These are phyloP conservation scores for Boletus insuetus DNA, from an alignment of 768 basidiomycete genomes.

Conservation along the genomic window DNA sequence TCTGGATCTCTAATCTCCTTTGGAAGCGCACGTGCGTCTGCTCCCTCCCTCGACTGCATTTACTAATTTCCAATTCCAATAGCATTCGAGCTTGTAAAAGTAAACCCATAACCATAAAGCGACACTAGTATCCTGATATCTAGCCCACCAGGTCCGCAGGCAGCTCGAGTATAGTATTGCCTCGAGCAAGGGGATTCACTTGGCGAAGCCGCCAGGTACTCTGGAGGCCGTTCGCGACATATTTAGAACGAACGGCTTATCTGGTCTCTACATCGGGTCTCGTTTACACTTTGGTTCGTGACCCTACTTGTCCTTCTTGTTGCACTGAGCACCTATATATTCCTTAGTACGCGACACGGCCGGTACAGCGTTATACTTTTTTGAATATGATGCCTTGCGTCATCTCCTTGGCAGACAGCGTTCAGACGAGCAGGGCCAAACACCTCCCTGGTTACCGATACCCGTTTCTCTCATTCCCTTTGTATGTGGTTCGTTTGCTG, in stretches of 20 bases:
- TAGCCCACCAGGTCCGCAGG: slow-evolving; percentile 64
- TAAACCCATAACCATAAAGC: slow-evolving; percentile 29
- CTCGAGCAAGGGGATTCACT: slow-evolving; percentile 65
- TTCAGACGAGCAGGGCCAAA: slow-evolving; percentile 75
- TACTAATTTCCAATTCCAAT: slow-evolving; percentile 6
- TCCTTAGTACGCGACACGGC: slow-evolving; percentile 77
- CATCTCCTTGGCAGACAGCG: slow-evolving; percentile 77
- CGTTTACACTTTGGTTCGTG: slow-evolving; percentile 76
- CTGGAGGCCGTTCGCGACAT: slow-evolving; percentile 79
- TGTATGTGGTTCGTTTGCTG: slow-evolving; percentile 85
- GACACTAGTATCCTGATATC: slow-evolving; percentile 7
- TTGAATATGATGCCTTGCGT: slow-evolving; percentile 91
- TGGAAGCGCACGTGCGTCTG: slow-evolving; percentile 79
- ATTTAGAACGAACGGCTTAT: slow-evolving; percentile 55
- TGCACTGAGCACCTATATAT: slow-evolving; percentile 1
- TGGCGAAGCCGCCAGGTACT: slow-evolving; percentile 77
- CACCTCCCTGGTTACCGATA: slow-evolving; percentile 86
- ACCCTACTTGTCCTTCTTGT: neutral
- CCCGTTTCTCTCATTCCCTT: slow-evolving; percentile 81
- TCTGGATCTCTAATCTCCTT: slow-evolving; percentile 89
- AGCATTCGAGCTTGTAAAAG: slow-evolving; percentile 97
- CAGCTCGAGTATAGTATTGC: slow-evolving; percentile 93
- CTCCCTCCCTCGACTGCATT: slow-evolving; percentile 13
- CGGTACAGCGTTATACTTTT: slow-evolving; percentile 90
- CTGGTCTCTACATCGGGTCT: slow-evolving; percentile 81